phyloP scores from a whole-genome alignment of 1,284 basidiomycete species.

The Neolentinus lepideus region DNA sequence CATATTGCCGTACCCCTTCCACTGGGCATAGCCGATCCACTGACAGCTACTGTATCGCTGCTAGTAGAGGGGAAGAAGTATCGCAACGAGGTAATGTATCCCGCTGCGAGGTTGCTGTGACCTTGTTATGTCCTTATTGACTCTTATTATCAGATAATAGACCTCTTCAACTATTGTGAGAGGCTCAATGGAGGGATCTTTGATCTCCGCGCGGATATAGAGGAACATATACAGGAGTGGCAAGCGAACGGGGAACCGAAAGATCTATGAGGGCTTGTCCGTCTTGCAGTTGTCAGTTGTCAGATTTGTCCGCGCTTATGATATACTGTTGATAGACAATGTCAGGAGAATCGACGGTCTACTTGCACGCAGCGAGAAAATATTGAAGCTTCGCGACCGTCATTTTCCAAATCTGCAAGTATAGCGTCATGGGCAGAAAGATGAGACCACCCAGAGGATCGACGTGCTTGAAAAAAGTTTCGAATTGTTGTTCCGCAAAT shows the following conservation, averaged over 20 bases:
- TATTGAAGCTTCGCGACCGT: not conserved
- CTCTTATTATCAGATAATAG: not conserved
- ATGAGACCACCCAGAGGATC: not conserved
- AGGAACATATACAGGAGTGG: not conserved
- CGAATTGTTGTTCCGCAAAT: not conserved
- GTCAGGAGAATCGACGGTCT: not conserved
- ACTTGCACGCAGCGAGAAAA: not conserved
- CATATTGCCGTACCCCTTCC: too few relatives aligned
- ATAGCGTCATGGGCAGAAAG: not conserved
- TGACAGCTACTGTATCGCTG: too few relatives aligned
- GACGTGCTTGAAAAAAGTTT: not conserved
- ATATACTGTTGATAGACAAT: not conserved
- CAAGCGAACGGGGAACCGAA: not conserved
- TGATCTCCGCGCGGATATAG: not conserved
- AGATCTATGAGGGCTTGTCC: not conserved
- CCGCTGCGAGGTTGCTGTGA: not conserved
- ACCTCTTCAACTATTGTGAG: not conserved
- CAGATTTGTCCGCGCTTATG: not conserved
- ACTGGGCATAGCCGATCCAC: too few relatives aligned
- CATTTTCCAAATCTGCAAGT: not conserved
- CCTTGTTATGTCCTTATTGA: not conserved
- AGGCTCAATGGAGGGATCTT: not conserved
- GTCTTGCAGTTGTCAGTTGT: not conserved
- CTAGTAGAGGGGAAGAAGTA: too few relatives aligned
- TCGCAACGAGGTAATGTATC: too few relatives aligned